Base-by-base conservation (phyloP, 2,329 filamentous ascomycete species). In the Colletotrichum musae region DNA sequence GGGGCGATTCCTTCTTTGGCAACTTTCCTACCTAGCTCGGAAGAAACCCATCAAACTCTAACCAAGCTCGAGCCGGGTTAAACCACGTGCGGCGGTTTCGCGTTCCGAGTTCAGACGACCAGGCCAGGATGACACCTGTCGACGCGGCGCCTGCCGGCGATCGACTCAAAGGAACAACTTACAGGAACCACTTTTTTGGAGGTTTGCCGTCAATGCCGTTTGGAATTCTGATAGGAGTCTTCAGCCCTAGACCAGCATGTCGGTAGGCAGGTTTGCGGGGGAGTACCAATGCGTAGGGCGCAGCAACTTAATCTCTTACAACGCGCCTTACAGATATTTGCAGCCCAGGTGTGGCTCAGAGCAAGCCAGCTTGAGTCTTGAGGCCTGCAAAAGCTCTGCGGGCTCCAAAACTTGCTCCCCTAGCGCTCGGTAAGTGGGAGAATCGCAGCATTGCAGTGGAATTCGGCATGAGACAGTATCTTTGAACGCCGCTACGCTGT, bases 251-350 rank as follows among this genome's bases (percentile, higher is more conserved):
- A 24, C 43, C 26, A 12, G 6, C 4, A 3, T 2, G 2, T 6
- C 10, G 16, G 45, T 26, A 21, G 6, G 32, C 32, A 36, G 7
- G 7, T 28, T n/a, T n/a, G 43, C 10, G 57, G 45, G 28, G 28
- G 21, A 16, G 5, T 21, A 36, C 36, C n/a, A 36, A 10, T 36
- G 32, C 32, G 36, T 18, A 48, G 26, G 26, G 41, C 16, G 56
- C 43, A 58, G 41, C 24, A 58, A 12, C 41, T 48, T 16, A 21
- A 48, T 28, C 24, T 48, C 43, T 45, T 58, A n/a, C 57, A 59
- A 28, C n/a, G 16, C 21, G 4, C n/a, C 28, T 24, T 15, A 10
- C 43, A 13, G 28, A 36, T 26, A 24, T 59, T 16, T 4, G 45
- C 16, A 6, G 10, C 12, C 21, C n/a, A 10, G 24, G 4, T 7